phyloP scores from a whole-genome alignment of 192 early-diverging fungal species.

The Dispira parvispora region DNA sequence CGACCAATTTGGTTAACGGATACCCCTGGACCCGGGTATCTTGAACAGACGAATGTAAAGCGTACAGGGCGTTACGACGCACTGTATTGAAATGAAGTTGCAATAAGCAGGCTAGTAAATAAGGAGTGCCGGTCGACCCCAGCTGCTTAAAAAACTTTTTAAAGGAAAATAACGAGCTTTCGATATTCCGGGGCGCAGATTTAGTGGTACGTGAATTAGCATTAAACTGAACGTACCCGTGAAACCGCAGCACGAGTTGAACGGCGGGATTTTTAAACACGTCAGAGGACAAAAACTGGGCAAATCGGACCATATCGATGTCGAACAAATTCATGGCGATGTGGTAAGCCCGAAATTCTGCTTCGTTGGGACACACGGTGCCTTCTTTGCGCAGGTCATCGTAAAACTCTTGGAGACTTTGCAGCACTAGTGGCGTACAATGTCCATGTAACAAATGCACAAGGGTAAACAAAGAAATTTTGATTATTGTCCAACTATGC shows the following conservation, averaged over 20 bases:
- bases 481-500: no score
- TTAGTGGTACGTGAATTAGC: constrained; percentile 25
- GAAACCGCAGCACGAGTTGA: constrained; percentile 50
- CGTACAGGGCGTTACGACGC: constrained; percentile 51
- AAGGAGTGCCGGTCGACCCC: constrained; percentile 35
- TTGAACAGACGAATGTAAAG: constrained; percentile 49
- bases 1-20: constrained; percentile 28
- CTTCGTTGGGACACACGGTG: constrained; percentile 49
- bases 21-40: constrained; percentile 26
- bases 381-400: constrained; percentile 44
- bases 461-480: background rate
- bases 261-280: constrained; percentile 44
- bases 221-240: constrained; percentile 32
- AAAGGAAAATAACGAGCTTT: constrained; percentile 42
- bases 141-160: constrained; percentile 59
- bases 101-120: constrained; percentile 59
- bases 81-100: constrained; percentile 60
- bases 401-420: constrained; percentile 76
- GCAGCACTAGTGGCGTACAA: constrained; percentile 37
- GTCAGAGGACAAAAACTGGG: constrained; percentile 33
- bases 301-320: constrained; percentile 47
- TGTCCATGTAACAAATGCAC: background rate
- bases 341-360: constrained; percentile 84
- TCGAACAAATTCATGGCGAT: constrained; percentile 57
- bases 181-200: constrained; percentile 29